A percentile compares a stretch with the other conserved stretches of the same genome.
These are phyloP conservation scores for Arachnomyces sp. DNA, from an alignment of 2,329 filamentous ascomycete genomes.

Conservation along the genomic window DNA sequence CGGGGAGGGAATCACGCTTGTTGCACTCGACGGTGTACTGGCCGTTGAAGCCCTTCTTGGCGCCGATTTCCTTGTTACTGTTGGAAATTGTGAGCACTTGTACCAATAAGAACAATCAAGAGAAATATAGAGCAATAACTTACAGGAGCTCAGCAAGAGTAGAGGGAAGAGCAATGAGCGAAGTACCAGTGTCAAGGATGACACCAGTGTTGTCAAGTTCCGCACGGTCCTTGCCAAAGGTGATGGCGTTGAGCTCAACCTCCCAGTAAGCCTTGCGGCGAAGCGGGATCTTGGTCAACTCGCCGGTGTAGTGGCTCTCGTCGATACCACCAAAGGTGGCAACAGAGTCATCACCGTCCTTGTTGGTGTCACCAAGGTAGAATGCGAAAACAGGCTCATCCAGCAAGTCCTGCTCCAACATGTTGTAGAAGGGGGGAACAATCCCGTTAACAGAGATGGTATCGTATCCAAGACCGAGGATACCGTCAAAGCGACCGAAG, in stretches of 20 bases:
- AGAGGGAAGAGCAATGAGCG: constrained; percentile 86
- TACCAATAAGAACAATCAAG: constrained; percentile 8
- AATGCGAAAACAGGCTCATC: constrained; percentile 94
- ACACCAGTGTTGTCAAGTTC: constrained; percentile 91
- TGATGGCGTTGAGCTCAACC: constrained; percentile 88
- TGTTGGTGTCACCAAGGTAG: constrained; percentile 73
- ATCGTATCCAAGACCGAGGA: constrained; percentile 88
- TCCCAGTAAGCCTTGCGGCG: constrained; percentile 99
- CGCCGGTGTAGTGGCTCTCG: constrained; percentile 69
- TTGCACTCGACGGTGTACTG: constrained; percentile 91
- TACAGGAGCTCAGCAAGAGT: constrained; percentile 83
- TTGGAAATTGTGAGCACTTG: constrained; percentile 5
- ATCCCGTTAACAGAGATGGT: constrained; percentile 96
- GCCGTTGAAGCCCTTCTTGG: constrained; percentile 94
- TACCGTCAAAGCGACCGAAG: constrained; percentile 95
- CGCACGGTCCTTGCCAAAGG: constrained; percentile 74
- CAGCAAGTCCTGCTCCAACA: constrained; percentile 80
- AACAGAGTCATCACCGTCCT: constrained; percentile 68
- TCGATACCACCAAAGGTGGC: constrained; percentile 85
- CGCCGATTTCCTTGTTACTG: constrained; percentile 87
- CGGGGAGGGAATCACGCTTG: constrained; percentile 74
- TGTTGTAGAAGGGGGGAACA: constrained; percentile 90
- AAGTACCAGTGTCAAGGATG: constrained; percentile 97
- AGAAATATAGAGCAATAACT: constrained; percentile 22
- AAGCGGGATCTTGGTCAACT: constrained; percentile 87